Evolutionary conservation across 805 yeast genomes (phyloP).

Genomic region (Saccharomycopsis javanensis): DNA sequence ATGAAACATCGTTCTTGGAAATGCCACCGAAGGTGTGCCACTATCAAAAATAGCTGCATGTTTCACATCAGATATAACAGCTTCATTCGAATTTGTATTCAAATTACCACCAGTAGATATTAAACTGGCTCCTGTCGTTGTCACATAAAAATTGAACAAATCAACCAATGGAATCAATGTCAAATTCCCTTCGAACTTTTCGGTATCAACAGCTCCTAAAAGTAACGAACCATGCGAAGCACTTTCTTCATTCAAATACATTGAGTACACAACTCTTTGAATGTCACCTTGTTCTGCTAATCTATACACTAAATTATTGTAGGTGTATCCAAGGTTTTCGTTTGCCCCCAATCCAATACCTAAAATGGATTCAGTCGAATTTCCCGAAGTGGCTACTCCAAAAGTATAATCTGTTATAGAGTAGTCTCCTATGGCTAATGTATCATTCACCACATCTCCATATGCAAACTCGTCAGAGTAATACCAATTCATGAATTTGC

Average conservation of each 20-base stretch:
- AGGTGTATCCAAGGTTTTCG: constrained; percentile 2
- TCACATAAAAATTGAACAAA: neutral
- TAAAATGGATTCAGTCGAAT: constrained; percentile 1
- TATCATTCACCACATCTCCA: constrained; percentile 10
- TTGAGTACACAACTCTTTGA: constrained; percentile 5
- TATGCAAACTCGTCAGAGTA: constrained; percentile 11
- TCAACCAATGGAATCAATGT: constrained; percentile 4
- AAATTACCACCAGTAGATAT: constrained; percentile 6
- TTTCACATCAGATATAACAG: neutral
- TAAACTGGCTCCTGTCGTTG: constrained; percentile 2
- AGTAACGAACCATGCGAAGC: constrained; percentile 8
- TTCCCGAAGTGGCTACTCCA: constrained; percentile 24
- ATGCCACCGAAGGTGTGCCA: constrained; percentile 4
- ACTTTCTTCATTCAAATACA: constrained; percentile 6
- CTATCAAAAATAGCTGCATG: constrained; percentile 11
- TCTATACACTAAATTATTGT: constrained; percentile 6
- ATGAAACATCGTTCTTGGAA: constrained; percentile 2
- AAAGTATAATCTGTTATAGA: neutral
- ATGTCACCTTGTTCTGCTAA: constrained; percentile 7
- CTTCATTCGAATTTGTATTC: neutral
- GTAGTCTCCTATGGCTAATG: constrained; percentile 3
- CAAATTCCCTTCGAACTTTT: constrained; percentile 8
- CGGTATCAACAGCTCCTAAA: constrained; percentile 15
- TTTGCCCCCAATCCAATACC: constrained; percentile 14
- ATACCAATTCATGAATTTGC: constrained; percentile 5